Evolutionary conservation across 2,329 filamentous ascomycete genomes (phyloP), one percentile per base, ranked within the genome.

Genomic region (Calycina herbarum): DNA sequence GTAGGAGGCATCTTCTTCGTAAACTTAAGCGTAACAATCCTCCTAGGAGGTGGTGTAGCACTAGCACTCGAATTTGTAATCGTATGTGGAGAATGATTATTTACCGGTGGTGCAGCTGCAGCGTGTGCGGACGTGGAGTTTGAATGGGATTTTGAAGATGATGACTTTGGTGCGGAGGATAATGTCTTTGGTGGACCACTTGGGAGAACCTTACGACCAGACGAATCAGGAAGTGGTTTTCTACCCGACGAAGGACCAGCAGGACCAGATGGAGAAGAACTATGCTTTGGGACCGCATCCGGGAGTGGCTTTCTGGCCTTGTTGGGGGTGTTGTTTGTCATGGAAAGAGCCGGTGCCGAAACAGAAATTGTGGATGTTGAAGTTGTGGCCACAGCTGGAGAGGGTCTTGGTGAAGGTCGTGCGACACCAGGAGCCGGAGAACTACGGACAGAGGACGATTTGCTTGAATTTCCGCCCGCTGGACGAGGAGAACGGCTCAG

Each of bases 341-440:
- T 35, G 6, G 56, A 57, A 57, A 40, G 59, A 61, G 57, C 24
- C 15, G 54, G 27, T 42, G 62, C 27, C n/a, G 58, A 61, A 51
- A 64, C 61, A 59, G 63, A 57, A 56, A 63, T 40, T 62, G 59
- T 68, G 51, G 63, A 58, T 20, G 63, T 61, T 3, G 70, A 63
- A 59, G 60, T 64, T 10, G 66, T 38, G 57, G 66, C 60, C 35
- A 64, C 20, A 13, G 20, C 62, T 38, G 63, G 48, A 15, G 66
- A 64, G 38, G 61, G 58, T 59, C 63, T 67, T 42, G 66, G 61
- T 35, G 71, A 70, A 42, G 38, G 65, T 60, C 31, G 56, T 17
- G 27, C 17, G 56, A 11, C 20, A 54, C 65, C 66, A 35, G 72
- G 67, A 40, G 68, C 66, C 20, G 72, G 70, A 29, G 71, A 71